These are phyloP conservation scores for Nannochloropsis salina DNA, from an alignment of 108 stramenopile species.

Conservation along the genomic window DNA sequence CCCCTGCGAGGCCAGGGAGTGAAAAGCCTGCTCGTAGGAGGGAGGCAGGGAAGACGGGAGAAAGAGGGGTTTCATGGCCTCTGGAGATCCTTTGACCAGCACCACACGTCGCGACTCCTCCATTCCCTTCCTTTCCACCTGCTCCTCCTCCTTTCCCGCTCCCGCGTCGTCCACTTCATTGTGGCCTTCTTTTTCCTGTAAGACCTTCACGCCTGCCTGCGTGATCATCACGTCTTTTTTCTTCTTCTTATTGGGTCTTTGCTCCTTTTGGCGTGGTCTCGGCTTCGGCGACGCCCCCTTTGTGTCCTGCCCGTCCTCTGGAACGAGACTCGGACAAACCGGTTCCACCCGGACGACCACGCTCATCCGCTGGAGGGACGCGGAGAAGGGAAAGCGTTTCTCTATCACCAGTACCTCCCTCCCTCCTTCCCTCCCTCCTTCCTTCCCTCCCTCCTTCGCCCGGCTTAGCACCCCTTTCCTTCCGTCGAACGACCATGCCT, in stretches of 20 bases:
- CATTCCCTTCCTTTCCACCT: neutral
- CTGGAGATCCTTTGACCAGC: conserved; percentile 89
- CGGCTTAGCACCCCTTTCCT: neutral
- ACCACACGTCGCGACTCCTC: conserved; percentile 38
- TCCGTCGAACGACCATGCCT: conserved; percentile 42
- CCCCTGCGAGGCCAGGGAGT: conserved; percentile 58
- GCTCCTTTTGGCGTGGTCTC: conserved; percentile 17
- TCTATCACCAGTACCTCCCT: conserved; percentile 24
- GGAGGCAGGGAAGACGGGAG: conserved; percentile 25
- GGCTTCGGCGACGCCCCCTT: neutral
- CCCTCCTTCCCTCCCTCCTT: neutral
- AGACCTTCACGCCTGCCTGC: no score
- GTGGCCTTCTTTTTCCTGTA: no score
- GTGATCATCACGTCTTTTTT: no score
- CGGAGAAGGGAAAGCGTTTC: conserved; percentile 72
- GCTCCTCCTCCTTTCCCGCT: neutral
- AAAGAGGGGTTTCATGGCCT: conserved; percentile 71
- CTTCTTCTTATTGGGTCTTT: no score
- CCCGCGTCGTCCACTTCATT: neutral
- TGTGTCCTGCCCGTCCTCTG: no score
- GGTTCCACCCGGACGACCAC: conserved; percentile 56
- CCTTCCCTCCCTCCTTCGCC: neutral
- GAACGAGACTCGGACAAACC: no score
- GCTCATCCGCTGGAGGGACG: conserved; percentile 77
- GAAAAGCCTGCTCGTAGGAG: conserved; percentile 47